These are phyloP conservation scores for Balakata baccata DNA, from an alignment of 345 rosid genomes.

Conservation along the genomic window DNA sequence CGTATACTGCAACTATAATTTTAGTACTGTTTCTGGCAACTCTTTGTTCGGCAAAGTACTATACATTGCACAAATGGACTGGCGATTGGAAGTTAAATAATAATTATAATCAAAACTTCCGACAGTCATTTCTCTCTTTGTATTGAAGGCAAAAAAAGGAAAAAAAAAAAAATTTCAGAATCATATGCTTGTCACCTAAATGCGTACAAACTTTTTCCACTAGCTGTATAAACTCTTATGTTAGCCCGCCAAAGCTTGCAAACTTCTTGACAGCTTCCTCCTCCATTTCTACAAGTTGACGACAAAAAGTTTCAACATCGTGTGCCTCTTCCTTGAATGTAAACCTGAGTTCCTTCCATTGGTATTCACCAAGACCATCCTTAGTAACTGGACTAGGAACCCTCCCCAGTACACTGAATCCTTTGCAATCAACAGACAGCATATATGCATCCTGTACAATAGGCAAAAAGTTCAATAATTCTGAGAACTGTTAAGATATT, in stretches of 20 bases:
- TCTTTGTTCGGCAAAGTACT: no score
- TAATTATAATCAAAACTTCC: not conserved
- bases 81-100: no score
- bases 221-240: not conserved
- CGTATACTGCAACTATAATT: no score
- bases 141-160: no score
- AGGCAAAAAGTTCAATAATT: not conserved
- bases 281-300: conserved; percentile 26
- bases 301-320: conserved; percentile 23
- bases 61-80: no score
- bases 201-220: not conserved
- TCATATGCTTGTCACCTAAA: not conserved
- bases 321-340: conserved; percentile 24
- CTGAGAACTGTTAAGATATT: not conserved
- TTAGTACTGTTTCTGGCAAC: no score
- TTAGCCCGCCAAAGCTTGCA: conserved; percentile 21
- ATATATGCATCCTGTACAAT: conserved; percentile 22
- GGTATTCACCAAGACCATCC: conserved; percentile 15
- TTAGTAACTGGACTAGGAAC: conserved; percentile 1
- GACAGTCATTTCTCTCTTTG: not conserved
- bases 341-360: conserved; percentile 29
- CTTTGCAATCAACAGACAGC: conserved; percentile 23
- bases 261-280: conserved; percentile 26
- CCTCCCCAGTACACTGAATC: conserved; percentile 27
- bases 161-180: not conserved